Base-by-base conservation (phyloP, 768 basidiomycete genomes). In the Infundibulicybe gibba region DNA sequence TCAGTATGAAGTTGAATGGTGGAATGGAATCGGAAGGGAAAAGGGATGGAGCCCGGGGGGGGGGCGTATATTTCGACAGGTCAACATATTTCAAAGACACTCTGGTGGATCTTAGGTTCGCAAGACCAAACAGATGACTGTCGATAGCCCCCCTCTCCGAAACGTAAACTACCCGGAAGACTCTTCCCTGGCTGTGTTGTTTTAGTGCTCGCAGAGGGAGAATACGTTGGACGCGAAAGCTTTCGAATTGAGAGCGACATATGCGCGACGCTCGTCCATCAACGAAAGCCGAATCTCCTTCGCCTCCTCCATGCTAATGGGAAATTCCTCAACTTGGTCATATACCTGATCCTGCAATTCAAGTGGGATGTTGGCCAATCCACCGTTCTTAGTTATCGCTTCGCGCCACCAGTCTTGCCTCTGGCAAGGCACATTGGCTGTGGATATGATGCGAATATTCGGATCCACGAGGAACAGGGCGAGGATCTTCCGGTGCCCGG, bases 391-490 rank as follows among this genome's bases (percentile, higher is more conserved):
- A 14, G n/a, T 14, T 14, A 52, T 31, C 6, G 19, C 32, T 3
- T 46, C 51, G 15, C 14, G 20, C 48, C 51, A 49, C 48, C 51
- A 52, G 14, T 49, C 48, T 5, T 16, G 20, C 19, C 37, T 43
- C 45, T 52, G 51, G 19, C 43, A 44, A 2, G 48, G 51, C 6
- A 52, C 48, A 40, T 52, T 52, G 3, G 51, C 51, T 13, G 48
- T 52, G 2, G 48, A 49, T 32, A 49, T 45, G 32, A 47, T 16
- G 12, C 43, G 35, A 3, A 45, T 48, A 16, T 52, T 54, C 11
- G 53, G 51, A 37, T 58, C 57, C 15, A 58, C 54, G 10, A 58
- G 47, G 43, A 55, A 55, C 19, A 58, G 44, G 1, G 50, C 52
- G 6, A 58, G 33, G 34, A 58, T 51, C 32, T 51, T 54, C 10